Percentiles rank a stretch among this genome's conserved stretches.
phyloP scores from a whole-genome alignment of 306 rosid species.

The Ammopiptanthus mongolicus region DNA sequence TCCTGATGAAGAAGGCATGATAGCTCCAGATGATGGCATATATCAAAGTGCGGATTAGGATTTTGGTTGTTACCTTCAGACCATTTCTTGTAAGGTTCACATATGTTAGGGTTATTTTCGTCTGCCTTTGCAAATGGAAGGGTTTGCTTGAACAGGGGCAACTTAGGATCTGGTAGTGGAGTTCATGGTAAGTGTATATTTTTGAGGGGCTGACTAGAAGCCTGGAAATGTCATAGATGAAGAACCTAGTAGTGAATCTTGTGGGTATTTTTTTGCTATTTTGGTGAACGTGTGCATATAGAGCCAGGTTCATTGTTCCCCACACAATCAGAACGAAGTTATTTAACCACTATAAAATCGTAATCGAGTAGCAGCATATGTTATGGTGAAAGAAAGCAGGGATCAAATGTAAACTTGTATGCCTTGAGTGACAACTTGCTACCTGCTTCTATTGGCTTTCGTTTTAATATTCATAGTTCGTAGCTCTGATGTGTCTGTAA shows the following conservation, averaged over 20 bases:
- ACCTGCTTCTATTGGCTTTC: not conserved
- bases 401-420: not conserved
- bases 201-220: conserved; percentile 30
- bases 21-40: conserved; percentile 35
- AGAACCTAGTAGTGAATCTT: conserved; percentile 10
- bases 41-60: conserved; percentile 15
- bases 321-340: conserved; percentile 2
- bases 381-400: not conserved
- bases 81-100: not conserved
- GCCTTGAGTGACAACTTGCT: not conserved
- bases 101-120: conserved; percentile 18
- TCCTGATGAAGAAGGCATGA: conserved; percentile 70
- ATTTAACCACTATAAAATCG: not conserved
- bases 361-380: not conserved
- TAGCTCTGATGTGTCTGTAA: not conserved
- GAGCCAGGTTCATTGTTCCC: not conserved
- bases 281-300: conserved; percentile 2
- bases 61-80: not conserved
- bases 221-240: conserved; percentile 23
- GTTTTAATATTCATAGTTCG: no score
- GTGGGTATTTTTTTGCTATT: not conserved
- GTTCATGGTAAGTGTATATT: conserved; percentile 33
- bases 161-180: conserved; percentile 25
- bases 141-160: conserved; percentile 21
- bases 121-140: conserved; percentile 21